Conservation (phyloP, 352 stramenopile genomes). For the Phytophthora megakarya region DNA sequence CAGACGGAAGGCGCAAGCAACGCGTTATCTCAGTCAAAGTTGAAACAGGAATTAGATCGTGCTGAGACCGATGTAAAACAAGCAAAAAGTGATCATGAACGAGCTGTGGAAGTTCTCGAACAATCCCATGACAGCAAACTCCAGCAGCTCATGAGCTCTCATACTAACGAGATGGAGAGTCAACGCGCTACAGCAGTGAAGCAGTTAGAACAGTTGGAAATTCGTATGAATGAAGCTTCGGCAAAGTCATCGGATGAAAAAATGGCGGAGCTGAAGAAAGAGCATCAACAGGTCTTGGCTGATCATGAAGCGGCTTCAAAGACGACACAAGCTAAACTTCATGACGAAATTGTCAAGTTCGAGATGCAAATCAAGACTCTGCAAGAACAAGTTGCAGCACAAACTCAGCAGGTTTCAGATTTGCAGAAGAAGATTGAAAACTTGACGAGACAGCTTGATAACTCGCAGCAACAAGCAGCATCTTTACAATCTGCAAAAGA, state of each 20-base stretch:
- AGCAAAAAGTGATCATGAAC: conserved; percentile 20
- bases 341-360: conserved; percentile 17
- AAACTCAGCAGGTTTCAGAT: conserved; percentile 16
- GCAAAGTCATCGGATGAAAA: conserved; percentile 30
- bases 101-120: conserved; percentile 14
- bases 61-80: conserved; percentile 27
- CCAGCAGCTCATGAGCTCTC: conserved; percentile 22
- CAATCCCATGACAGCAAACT: conserved; percentile 28
- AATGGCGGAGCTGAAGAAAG: conserved; percentile 30
- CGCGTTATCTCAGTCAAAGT: conserved; percentile 19
- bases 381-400: conserved; percentile 21
- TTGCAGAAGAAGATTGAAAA: conserved; percentile 31
- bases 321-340: conserved; percentile 18
- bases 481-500: conserved; percentile 39
- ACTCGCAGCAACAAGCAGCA: conserved; percentile 36
- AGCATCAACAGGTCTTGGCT: conserved; percentile 26
- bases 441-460: conserved; percentile 20
- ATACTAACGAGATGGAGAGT: conserved; percentile 31
- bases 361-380: conserved; percentile 28
- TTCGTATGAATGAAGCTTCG: conserved; percentile 14
- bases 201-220: conserved; percentile 29
- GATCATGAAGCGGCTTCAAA: conserved; percentile 28
- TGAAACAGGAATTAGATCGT: conserved; percentile 36
- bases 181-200: conserved; percentile 10
- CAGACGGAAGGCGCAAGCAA: conserved; percentile 23